phyloP scores from a whole-genome alignment of 345 rosid species.

The Melastoma malabathricum region DNA sequence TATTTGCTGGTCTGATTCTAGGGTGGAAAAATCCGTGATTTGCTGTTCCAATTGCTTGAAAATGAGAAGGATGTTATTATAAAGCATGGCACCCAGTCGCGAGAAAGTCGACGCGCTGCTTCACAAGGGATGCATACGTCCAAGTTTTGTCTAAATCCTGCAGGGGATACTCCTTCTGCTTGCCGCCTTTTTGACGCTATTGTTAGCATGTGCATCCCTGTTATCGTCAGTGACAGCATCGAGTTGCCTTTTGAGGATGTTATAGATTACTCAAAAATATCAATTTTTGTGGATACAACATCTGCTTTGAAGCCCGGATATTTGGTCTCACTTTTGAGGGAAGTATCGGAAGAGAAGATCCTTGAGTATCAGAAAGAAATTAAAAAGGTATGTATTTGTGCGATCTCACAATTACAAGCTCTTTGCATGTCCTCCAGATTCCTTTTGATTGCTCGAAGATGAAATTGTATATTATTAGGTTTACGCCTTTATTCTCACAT shows the following conservation, averaged over 20 bases:
- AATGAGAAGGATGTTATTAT: constrained; percentile 61
- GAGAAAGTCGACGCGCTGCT: constrained; percentile 93
- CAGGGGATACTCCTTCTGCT: constrained; percentile 98
- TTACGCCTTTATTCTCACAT: too few relatives aligned
- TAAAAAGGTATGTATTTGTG: constrained; percentile 29
- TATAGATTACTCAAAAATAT: constrained; percentile 74
- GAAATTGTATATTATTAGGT: too few relatives aligned
- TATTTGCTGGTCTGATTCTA: constrained; percentile 9
- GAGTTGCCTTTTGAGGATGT: constrained; percentile 94
- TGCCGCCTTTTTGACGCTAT: constrained; percentile 96
- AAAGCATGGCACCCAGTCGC: constrained; percentile 90
- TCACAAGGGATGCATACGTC: constrained; percentile 88
- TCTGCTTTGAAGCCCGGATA: constrained; percentile 56
- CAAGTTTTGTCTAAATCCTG: constrained; percentile 91
- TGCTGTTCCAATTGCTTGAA: constrained; percentile 80
- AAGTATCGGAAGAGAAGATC: constrained; percentile 35
- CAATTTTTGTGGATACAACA: constrained; percentile 59
- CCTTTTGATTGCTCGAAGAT: too few relatives aligned
- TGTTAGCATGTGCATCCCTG: constrained; percentile 92
- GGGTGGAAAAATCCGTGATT: constrained; percentile 96
- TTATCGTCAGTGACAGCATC: constrained; percentile 72
- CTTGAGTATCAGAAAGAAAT: constrained; percentile 69
- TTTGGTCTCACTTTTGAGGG: constrained; percentile 51
- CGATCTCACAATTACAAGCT: background rate
- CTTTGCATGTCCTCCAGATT: too few relatives aligned